Percentiles rank a stretch among this genome's conserved stretches.
phyloP scores from a whole-genome alignment of 2,329 filamentous ascomycete species.

The Fusarium sp. region DNA sequence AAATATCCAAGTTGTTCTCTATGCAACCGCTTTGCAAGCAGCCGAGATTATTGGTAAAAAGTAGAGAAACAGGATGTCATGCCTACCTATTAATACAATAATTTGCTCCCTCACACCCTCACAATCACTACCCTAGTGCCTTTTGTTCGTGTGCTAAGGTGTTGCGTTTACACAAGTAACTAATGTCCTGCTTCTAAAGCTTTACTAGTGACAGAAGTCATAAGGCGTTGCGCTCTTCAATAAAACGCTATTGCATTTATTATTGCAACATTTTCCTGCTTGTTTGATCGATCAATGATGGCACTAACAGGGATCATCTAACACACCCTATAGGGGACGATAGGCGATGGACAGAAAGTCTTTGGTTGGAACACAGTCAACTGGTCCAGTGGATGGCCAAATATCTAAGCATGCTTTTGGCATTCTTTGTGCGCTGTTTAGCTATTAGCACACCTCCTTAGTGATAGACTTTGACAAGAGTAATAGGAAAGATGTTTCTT shows the following conservation, averaged over 20 bases:
- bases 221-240: too few species aligned
- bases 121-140: too few species aligned
- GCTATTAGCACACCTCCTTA: too few species aligned
- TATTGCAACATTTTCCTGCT: not conserved
- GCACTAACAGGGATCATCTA: not conserved
- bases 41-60: not conserved
- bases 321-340: not conserved
- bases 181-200: too few species aligned
- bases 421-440: too few species aligned
- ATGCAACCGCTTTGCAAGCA: not conserved
- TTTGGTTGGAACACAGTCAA: slow-evolving; percentile 65
- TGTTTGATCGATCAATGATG: not conserved
- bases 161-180: too few species aligned
- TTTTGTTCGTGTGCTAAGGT: too few species aligned
- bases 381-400: slow-evolving; percentile 64
- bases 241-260: not conserved
- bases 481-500: not conserved
- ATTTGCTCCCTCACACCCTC: too few species aligned
- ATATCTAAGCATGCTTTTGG: slow-evolving; percentile 31
- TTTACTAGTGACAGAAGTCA: too few species aligned
- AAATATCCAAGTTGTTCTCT: not conserved
- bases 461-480: too few species aligned
- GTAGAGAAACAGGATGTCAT: not conserved
- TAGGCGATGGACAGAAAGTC: slow-evolving; percentile 59
- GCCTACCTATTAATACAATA: too few species aligned